Evolutionary conservation across 2,329 filamentous ascomycete species (phyloP).

Genomic region (Colletotrichum liriopes): DNA sequence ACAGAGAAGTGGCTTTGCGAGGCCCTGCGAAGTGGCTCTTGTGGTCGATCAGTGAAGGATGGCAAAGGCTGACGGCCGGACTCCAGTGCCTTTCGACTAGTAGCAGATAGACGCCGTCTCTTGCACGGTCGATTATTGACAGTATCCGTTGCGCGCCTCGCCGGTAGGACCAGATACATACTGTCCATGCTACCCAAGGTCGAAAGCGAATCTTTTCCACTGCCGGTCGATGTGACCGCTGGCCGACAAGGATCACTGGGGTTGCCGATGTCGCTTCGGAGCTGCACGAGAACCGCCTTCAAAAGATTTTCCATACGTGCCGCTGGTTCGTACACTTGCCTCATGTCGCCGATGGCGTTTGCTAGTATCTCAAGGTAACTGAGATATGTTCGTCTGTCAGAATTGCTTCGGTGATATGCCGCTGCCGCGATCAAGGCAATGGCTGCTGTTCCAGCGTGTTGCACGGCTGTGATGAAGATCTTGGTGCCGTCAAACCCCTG

Average conservation of each 20-base stretch:
- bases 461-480: conserved; percentile 66
- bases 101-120: conserved; percentile 48
- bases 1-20: conserved; percentile 43
- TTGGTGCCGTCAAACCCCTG: conserved; percentile 67
- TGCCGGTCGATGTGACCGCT: conserved; percentile 10
- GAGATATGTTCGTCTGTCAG: conserved; percentile 57
- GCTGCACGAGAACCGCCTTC: conserved; percentile 66
- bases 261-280: conserved; percentile 51
- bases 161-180: conserved; percentile 49
- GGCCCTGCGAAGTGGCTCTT: conserved; percentile 44
- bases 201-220: conserved; percentile 12
- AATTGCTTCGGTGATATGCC: conserved; percentile 54
- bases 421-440: conserved; percentile 68
- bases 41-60: conserved; percentile 45
- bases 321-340: conserved; percentile 67
- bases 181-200: conserved; percentile 27
- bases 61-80: conserved; percentile 50
- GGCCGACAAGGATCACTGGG: not conserved
- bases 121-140: conserved; percentile 49
- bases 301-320: conserved; percentile 68
- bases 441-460: conserved; percentile 69
- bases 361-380: conserved; percentile 68
- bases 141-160: conserved; percentile 51
- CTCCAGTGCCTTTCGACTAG: conserved; percentile 51
- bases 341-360: conserved; percentile 67